A percentile compares a stretch with the other conserved stretches of the same genome.
phyloP scores from a whole-genome alignment of 2,329 filamentous ascomycete genomes.

The Cordyceps militaris region DNA sequence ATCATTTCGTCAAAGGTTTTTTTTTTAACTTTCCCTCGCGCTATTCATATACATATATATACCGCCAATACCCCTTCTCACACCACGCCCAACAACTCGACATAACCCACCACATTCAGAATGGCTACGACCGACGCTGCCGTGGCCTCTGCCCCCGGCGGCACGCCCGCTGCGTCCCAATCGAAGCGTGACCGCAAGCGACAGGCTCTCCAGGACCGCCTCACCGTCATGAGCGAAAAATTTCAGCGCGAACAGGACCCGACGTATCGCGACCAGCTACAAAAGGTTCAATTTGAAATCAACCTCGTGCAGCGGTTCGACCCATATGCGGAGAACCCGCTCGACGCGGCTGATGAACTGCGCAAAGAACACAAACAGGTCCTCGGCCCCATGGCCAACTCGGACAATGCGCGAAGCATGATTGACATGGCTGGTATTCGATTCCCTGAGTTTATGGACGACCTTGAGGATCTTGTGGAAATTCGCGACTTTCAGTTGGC shows the following conservation, averaged over 20 bases:
- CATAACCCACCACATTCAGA: constrained; percentile 11
- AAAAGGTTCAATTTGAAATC: constrained; percentile 87
- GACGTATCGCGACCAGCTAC: constrained; percentile 81
- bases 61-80: neutral
- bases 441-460: constrained; percentile 77
- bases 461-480: constrained; percentile 83
- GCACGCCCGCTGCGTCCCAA: constrained; percentile 32
- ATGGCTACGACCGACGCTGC: constrained; percentile 36
- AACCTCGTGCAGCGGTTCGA: constrained; percentile 79
- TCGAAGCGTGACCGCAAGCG: constrained; percentile 90
- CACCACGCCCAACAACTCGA: neutral
- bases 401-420: constrained; percentile 45
- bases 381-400: constrained; percentile 30
- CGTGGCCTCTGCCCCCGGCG: constrained; percentile 25
- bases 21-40: too few species aligned
- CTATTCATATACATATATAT: neutral
- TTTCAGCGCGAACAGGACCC: constrained; percentile 76
- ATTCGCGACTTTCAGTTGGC: constrained; percentile 77
- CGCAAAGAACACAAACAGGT: constrained; percentile 48
- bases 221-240: constrained; percentile 66
- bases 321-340: constrained; percentile 64
- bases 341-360: constrained; percentile 64
- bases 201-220: constrained; percentile 71
- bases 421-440: constrained; percentile 72
- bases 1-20: too few species aligned